phyloP scores from a whole-genome alignment of 2,329 filamentous ascomycete genomes.

The Xylariaceae sp. region DNA sequence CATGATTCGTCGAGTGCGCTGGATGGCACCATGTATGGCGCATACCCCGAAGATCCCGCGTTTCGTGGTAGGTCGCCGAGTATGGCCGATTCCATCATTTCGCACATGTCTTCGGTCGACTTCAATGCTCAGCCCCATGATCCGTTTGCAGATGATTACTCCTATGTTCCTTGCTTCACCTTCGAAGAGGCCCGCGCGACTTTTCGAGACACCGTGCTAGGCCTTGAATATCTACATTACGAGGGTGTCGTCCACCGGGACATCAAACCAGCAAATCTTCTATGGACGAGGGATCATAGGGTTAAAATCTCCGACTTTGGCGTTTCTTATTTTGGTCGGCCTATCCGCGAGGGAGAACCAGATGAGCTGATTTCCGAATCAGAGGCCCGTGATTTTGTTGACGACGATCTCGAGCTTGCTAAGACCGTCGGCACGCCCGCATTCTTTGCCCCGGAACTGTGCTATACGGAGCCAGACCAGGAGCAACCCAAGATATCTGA shows the following conservation, averaged over 20 bases:
- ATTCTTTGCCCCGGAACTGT: conserved; percentile 95
- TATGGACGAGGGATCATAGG: conserved; percentile 78
- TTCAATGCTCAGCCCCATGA: conserved; percentile 55
- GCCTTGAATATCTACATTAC: conserved; percentile 88
- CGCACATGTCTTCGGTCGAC: conserved; percentile 64
- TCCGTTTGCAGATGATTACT: conserved; percentile 78
- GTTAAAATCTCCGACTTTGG: conserved; percentile 99
- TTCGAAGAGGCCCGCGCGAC: conserved; percentile 75
- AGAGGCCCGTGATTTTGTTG: conserved; percentile 82
- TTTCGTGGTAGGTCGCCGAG: conserved; percentile 70
- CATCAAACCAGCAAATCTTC: conserved; percentile 84
- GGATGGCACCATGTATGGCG: conserved; percentile 73
- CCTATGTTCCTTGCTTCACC: conserved; percentile 90
- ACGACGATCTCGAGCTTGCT: conserved; percentile 92
- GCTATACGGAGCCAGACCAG: conserved; percentile 73
- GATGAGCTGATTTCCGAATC: conserved; percentile 73
- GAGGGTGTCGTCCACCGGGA: conserved; percentile 81
- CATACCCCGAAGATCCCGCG: conserved; percentile 56
- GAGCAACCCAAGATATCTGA: conserved; percentile 77
- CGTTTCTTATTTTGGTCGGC: conserved; percentile 92
- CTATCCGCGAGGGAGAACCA: conserved; percentile 75
- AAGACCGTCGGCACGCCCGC: conserved; percentile 97
- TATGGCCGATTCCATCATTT: conserved; percentile 71
- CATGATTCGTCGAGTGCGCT: conserved; percentile 54
- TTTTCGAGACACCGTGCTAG: conserved; percentile 89